Base-by-base conservation (phyloP, 139 green algal species). In the Chlamydomonas asymmetrica region DNA sequence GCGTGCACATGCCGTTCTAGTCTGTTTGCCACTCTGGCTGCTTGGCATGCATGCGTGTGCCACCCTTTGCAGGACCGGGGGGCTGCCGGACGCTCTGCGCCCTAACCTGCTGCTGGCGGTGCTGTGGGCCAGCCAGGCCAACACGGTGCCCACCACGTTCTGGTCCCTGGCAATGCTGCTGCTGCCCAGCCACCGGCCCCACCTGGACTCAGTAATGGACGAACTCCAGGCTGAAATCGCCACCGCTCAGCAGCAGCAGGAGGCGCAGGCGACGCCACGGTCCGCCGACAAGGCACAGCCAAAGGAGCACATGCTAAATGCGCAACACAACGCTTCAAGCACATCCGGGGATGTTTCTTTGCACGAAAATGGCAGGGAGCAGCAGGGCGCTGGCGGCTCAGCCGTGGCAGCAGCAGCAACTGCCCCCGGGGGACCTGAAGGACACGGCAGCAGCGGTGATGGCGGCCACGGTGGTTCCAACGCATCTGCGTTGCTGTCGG, bases 71-170 rank as follows among this genome's bases (percentile, higher is more conserved):
- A 84, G 79, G 64, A 77, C 71, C 31, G 70, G 56, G 23, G 84
- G 78, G 27, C 74, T 94, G 43, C 63, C 61, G 0, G 22, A 49
- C 5, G 38, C 32, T 0, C 76, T 85, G 43, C 71, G 75, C 6
- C 90, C 90, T 7, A 87, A 95, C 80, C 75, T 95, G 64, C 75
- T 94, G 59, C 81, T 95, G 62, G 84, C 87, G 0, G 43, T 95
- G 10, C 45, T 95, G 60, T 95, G 91, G 91, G 91, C 91, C 43
- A 10, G 22, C 29, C 82, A 89, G 75, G 90, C 91, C 59, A 95
- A 95, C 75, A 88, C 79, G 0, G 75, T 91, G 13, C 85, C 89
- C 22, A 74, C 84, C 25, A 59, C 79, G 16, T 93, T 94, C 59
- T 95, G 91, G 91, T 35, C 83, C 0, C 20, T 89, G 0, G 88